Evolutionary conservation across 176 grass and related monocot species (phyloP).

Genomic region (Aegilops sharonensis): DNA sequence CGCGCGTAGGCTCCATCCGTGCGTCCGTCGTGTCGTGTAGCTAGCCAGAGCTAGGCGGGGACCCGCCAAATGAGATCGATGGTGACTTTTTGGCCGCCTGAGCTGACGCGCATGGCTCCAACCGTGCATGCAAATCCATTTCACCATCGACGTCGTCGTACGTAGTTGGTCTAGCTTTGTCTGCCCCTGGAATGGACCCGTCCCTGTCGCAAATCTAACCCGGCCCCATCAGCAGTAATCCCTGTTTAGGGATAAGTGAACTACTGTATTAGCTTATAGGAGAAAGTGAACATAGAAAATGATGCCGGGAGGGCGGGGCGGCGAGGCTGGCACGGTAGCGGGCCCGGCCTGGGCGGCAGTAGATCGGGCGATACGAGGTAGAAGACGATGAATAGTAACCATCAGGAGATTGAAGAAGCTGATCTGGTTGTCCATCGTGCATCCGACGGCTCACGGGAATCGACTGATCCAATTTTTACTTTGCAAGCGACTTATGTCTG

Average conservation of each 20-base stretch:
- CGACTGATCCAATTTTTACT: too few species aligned
- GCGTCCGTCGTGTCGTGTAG: background rate
- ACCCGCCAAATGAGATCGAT: background rate
- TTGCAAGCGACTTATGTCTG: too few species aligned
- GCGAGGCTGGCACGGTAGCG: too few species aligned
- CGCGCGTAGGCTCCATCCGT: background rate
- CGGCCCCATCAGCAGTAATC: background rate
- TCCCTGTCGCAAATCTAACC: background rate
- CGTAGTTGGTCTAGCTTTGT: constrained; percentile 14
- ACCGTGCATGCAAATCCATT: background rate
- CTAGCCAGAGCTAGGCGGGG: background rate
- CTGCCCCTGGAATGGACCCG: background rate
- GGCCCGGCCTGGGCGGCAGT: too few species aligned
- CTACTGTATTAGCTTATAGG: background rate
- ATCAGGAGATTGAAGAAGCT: too few species aligned
- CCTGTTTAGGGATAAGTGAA: background rate
- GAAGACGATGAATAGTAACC: too few species aligned
- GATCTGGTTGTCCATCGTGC: too few species aligned
- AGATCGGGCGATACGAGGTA: too few species aligned
- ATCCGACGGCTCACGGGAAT: too few species aligned
- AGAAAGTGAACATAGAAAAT: too few species aligned
- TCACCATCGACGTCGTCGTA: constrained; percentile 29
- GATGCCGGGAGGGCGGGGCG: too few species aligned
- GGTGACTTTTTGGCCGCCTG: background rate
- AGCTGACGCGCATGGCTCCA: background rate